Conservation (phyloP, 805 yeast species). For the Yamadazyma nakazawae region DNA sequence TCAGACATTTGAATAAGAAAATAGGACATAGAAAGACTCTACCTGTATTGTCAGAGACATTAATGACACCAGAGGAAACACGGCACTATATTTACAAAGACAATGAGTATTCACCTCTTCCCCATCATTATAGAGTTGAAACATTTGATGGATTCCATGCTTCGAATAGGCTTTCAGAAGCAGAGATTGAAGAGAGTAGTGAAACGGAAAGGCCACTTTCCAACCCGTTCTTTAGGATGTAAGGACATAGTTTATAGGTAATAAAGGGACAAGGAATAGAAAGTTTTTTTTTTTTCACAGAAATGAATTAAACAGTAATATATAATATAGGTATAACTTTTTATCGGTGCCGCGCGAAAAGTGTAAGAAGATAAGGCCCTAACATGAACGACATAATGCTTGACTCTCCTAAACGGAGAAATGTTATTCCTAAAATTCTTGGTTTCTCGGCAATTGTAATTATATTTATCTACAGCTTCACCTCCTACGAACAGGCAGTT, state of each 20-base stretch:
- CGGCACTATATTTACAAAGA: slow-evolving; percentile 5
- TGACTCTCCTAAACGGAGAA: neutral
- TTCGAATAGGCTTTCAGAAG: neutral
- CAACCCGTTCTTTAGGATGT: neutral
- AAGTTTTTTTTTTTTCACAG: no score
- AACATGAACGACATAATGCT: neutral
- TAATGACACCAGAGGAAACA: slow-evolving; percentile 17
- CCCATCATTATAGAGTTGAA: slow-evolving; percentile 16
- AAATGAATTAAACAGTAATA: no score
- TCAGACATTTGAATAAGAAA: slow-evolving; percentile 21
- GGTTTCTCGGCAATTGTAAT: neutral
- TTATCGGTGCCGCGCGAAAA: neutral
- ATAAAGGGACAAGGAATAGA: neutral
- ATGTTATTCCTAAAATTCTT: slow-evolving; percentile 1
- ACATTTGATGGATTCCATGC: slow-evolving; percentile 13
- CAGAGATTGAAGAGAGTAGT: neutral
- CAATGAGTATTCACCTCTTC: slow-evolving; percentile 12
- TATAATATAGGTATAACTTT: no score
- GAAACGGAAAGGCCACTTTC: neutral
- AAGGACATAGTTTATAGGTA: neutral
- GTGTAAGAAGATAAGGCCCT: neutral
- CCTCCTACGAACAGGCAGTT: neutral
- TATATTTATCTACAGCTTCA: neutral
- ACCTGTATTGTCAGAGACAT: slow-evolving; percentile 4
- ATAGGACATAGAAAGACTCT: slow-evolving; percentile 6